Conservation (phyloP, 2,329 filamentous ascomycete species). For the Penicillium glabrum region DNA sequence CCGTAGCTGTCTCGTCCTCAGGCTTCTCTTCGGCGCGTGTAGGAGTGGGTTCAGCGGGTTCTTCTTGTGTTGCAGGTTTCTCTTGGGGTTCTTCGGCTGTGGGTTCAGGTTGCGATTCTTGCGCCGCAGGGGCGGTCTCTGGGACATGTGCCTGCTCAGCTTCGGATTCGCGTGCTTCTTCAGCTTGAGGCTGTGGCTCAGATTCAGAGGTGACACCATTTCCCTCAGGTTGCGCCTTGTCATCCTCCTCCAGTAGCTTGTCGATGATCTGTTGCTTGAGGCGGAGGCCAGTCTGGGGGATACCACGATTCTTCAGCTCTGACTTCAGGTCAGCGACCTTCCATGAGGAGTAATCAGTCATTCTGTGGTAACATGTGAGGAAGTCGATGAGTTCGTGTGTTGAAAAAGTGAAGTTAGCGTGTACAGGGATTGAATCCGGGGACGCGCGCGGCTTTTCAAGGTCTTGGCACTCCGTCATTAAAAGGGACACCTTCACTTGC, state of each 20-base stretch:
- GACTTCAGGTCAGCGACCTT: slow-evolving; percentile 75
- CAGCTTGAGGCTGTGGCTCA: neutral
- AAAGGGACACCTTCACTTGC: neutral
- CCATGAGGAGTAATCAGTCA: slow-evolving; percentile 58
- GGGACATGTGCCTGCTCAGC: neutral
- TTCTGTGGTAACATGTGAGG: slow-evolving; percentile 27
- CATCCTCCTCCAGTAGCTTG: slow-evolving; percentile 54
- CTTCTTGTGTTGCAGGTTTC: neutral
- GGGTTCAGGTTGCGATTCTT: slow-evolving; percentile 15
- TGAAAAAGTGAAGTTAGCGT: neutral
- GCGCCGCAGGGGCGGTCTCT: slow-evolving; percentile 1
- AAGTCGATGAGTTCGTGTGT: neutral
- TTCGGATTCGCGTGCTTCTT: slow-evolving; percentile 7
- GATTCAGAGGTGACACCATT: slow-evolving; percentile 1
- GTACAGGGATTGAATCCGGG: slow-evolving; percentile 16
- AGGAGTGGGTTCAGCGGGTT: neutral
- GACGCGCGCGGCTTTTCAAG: slow-evolving; percentile 11
- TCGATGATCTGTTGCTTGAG: slow-evolving; percentile 65
- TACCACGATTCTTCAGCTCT: slow-evolving; percentile 71
- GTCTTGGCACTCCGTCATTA: neutral
- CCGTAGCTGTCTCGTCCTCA: neutral
- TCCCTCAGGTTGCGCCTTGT: slow-evolving; percentile 31
- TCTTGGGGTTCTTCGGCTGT: neutral
- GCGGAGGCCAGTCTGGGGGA: slow-evolving; percentile 69
- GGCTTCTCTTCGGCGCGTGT: neutral